Conservation (phyloP, 257 asterid genomes). For the Pogostemon cablin region DNA sequence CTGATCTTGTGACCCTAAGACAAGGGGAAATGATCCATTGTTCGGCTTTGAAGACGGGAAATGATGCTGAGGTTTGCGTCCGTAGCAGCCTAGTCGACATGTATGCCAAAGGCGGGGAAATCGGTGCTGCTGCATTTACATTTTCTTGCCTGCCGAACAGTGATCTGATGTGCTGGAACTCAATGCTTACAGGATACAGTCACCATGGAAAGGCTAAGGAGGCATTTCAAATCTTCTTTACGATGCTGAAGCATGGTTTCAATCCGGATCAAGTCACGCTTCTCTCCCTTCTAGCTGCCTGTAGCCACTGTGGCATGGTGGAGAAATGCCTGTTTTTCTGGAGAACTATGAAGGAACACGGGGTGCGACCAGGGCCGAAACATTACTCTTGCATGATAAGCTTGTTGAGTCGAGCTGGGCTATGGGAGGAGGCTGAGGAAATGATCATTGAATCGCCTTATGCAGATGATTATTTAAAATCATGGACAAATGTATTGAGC, state of each 20-base stretch:
- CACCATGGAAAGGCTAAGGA: slow-evolving; percentile 68
- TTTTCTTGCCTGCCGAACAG: slow-evolving; percentile 41
- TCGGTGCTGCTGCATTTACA: slow-evolving; percentile 49
- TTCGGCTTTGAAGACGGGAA: slow-evolving; percentile 62
- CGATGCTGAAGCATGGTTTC: slow-evolving; percentile 54
- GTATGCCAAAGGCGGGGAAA: slow-evolving; percentile 84
- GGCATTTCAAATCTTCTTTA: slow-evolving; percentile 54
- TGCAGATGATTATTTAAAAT: slow-evolving; percentile 49
- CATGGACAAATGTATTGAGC: slow-evolving; percentile 71
- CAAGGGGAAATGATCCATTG: slow-evolving; percentile 84
- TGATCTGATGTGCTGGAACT: slow-evolving; percentile 84
- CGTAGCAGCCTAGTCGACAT: slow-evolving; percentile 71
- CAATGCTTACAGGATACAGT: slow-evolving; percentile 74
- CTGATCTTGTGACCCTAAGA: slow-evolving; percentile 67
- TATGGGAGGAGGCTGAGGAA: slow-evolving; percentile 70
- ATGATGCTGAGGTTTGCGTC: slow-evolving; percentile 54
- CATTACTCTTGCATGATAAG: slow-evolving; percentile 81
- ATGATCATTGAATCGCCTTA: slow-evolving; percentile 59
- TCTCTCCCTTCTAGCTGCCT: slow-evolving; percentile 68
- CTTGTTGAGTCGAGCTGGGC: slow-evolving; percentile 69
- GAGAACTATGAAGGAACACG: slow-evolving; percentile 63
- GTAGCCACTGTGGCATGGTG: slow-evolving; percentile 82
- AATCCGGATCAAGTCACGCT: slow-evolving; percentile 72
- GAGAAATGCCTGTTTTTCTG: slow-evolving; percentile 51
- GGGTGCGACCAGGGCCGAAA: slow-evolving; percentile 61